phyloP scores from a whole-genome alignment of 1,284 basidiomycete genomes.

The Ustilago nuda region DNA sequence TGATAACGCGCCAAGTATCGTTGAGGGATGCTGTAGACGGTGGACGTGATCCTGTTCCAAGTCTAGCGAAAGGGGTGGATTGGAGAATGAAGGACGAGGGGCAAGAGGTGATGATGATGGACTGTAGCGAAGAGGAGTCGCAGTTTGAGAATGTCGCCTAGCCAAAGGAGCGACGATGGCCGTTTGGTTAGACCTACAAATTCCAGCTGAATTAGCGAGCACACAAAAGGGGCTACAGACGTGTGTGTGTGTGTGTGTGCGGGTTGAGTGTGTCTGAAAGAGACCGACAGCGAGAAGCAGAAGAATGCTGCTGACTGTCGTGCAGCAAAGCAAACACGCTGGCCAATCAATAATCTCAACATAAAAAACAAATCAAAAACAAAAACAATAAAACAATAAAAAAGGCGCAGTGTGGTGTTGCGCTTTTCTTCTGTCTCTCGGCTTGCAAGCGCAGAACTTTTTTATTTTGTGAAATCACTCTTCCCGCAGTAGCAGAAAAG shows the following conservation, averaged over 20 bases:
- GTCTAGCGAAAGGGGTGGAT: not conserved
- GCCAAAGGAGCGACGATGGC: not conserved
- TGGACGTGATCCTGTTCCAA: not conserved
- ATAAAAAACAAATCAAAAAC: no score
- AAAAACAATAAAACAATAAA: no score
- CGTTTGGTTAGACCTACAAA: not conserved
- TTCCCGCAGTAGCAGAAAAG: not conserved
- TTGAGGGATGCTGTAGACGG: not conserved
- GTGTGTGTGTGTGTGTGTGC: not conserved
- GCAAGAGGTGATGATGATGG: not conserved
- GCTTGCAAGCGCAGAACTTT: not conserved
- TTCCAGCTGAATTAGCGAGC: not conserved
- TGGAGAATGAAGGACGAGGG: not conserved
- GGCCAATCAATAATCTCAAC: not conserved
- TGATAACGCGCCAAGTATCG: not conserved
- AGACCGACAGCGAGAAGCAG: not conserved
- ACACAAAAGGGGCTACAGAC: not conserved
- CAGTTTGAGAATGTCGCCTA: not conserved
- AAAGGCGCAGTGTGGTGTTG: not conserved
- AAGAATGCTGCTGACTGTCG: not conserved
- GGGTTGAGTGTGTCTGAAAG: not conserved
- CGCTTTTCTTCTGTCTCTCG: slow-evolving; percentile 3
- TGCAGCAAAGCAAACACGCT: not conserved
- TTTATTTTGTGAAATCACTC: not conserved
- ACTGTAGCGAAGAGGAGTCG: not conserved